Evolutionary conservation across 345 rosid genomes (phyloP).

Genomic region (Melaleuca quinquenervia): DNA sequence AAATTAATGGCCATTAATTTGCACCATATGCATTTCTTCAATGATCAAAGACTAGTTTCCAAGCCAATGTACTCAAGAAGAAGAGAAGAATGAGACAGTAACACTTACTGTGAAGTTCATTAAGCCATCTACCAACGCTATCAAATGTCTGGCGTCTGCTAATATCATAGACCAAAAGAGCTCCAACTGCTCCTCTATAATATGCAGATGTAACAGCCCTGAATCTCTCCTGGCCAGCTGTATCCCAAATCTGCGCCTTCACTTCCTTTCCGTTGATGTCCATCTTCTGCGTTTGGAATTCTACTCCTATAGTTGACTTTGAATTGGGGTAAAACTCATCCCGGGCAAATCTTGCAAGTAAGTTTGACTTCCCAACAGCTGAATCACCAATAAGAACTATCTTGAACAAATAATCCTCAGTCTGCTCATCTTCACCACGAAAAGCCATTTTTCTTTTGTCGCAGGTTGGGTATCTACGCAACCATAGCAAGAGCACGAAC

Average conservation of each 20-base stretch:
- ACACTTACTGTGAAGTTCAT: slow-evolving; percentile 84
- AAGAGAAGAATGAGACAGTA: not conserved
- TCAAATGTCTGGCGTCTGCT: slow-evolving; percentile 89
- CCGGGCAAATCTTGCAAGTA: slow-evolving; percentile 96
- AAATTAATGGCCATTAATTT: not conserved
- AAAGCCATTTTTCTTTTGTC: slow-evolving; percentile 52
- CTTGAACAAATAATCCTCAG: slow-evolving; percentile 93
- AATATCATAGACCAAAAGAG: slow-evolving; percentile 89
- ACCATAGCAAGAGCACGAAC: not conserved
- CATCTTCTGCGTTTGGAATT: slow-evolving; percentile 94
- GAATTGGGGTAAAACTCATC: slow-evolving; percentile 91
- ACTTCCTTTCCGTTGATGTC: slow-evolving; percentile 83
- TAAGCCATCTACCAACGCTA: slow-evolving; percentile 90
- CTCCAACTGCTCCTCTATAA: slow-evolving; percentile 97
- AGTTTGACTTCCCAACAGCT: slow-evolving; percentile 95
- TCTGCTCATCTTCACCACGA: slow-evolving; percentile 62
- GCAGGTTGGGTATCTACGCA: not conserved
- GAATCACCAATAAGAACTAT: slow-evolving; percentile 90
- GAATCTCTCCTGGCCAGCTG: slow-evolving; percentile 98
- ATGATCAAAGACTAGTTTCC: not conserved
- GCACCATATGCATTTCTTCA: not conserved
- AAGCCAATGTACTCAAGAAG: not conserved
- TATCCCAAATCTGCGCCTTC: slow-evolving; percentile 99
- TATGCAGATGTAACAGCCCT: slow-evolving; percentile 97
- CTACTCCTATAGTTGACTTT: slow-evolving; percentile 96